Evolutionary conservation across 2,329 filamentous ascomycete genomes (phyloP).

Genomic region (Westerdykella aurantiaca): DNA sequence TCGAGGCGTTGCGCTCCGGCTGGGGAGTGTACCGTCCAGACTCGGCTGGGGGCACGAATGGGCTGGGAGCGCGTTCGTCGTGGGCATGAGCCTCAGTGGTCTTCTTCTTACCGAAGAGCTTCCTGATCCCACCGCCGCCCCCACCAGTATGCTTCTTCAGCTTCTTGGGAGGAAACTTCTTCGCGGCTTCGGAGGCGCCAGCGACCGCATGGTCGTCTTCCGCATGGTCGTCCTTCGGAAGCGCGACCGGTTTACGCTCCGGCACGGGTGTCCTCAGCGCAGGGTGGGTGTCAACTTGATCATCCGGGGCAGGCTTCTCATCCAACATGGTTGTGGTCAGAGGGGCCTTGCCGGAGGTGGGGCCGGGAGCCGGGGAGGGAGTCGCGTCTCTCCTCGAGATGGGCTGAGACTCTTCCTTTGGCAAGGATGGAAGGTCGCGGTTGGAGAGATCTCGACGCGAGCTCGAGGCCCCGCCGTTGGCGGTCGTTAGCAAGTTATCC

Average conservation of each 20-base stretch:
- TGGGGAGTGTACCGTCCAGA: constrained; percentile 1
- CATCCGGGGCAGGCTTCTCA: constrained; percentile 22
- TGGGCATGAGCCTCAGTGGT: constrained; percentile 12
- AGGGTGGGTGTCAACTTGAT: constrained; percentile 37
- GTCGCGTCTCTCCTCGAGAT: constrained; percentile 17
- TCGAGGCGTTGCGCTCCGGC: constrained; percentile 4
- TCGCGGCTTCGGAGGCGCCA: constrained; percentile 12
- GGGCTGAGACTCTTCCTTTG: constrained; percentile 21
- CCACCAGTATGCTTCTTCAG: constrained; percentile 32
- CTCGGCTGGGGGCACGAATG: not conserved
- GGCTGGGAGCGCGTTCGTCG: not conserved
- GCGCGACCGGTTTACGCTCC: constrained; percentile 21
- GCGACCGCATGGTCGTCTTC: constrained; percentile 18
- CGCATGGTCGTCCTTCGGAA: constrained; percentile 9
- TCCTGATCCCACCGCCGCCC: constrained; percentile 34
- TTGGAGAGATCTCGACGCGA: constrained; percentile 24
- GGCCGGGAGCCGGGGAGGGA: constrained; percentile 25
- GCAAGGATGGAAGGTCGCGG: constrained; percentile 40
- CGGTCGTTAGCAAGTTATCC: constrained; percentile 37
- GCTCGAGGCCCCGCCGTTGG: constrained; percentile 28
- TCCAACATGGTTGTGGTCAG: constrained; percentile 20
- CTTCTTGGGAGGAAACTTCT: constrained; percentile 32
- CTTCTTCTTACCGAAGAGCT: constrained; percentile 38
- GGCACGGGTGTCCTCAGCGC: constrained; percentile 35
- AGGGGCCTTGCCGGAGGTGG: constrained; percentile 14